Conservation (phyloP, 148 eudicot species). For the Bassia scoparia region DNA sequence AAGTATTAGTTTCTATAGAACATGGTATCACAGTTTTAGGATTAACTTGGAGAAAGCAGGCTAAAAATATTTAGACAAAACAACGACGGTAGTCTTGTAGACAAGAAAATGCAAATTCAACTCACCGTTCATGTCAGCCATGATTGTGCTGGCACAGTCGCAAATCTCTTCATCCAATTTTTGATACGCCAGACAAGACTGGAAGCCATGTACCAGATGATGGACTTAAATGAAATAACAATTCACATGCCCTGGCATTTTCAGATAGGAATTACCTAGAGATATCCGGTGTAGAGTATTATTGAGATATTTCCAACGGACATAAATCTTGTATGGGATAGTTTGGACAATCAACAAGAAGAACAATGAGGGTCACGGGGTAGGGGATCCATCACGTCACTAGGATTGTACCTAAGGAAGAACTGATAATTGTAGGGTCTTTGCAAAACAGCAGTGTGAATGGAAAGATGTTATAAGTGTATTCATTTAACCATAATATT, state of each 20-base stretch:
- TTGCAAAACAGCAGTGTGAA: constrained; percentile 7
- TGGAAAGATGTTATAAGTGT: background rate
- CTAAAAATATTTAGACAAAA: background rate
- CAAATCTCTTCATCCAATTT: constrained; percentile 84
- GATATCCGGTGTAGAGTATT: constrained; percentile 43
- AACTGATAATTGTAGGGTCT: background rate
- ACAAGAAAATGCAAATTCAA: constrained; percentile 10
- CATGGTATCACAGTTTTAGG: background rate
- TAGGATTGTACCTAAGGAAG: constrained; percentile 73
- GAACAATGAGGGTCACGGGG: constrained; percentile 87
- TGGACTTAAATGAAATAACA: constrained; percentile 86
- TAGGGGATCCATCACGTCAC: constrained; percentile 82
- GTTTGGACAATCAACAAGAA: constrained; percentile 86
- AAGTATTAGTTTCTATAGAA: background rate
- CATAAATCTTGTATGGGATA: constrained; percentile 51
- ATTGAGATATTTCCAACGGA: constrained; percentile 49
- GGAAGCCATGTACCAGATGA: constrained; percentile 42
- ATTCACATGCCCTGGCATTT: constrained; percentile 48
- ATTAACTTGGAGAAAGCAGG: background rate
- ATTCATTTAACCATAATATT: constrained; percentile 54
- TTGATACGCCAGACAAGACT: constrained; percentile 58
- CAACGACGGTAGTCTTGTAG: background rate
- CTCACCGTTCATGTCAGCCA: constrained; percentile 90
- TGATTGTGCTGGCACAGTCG: constrained; percentile 68
- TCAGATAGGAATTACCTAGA: constrained; percentile 38